phyloP scores from a whole-genome alignment of 2,329 filamentous ascomycete species.

The Septoria linicola region DNA sequence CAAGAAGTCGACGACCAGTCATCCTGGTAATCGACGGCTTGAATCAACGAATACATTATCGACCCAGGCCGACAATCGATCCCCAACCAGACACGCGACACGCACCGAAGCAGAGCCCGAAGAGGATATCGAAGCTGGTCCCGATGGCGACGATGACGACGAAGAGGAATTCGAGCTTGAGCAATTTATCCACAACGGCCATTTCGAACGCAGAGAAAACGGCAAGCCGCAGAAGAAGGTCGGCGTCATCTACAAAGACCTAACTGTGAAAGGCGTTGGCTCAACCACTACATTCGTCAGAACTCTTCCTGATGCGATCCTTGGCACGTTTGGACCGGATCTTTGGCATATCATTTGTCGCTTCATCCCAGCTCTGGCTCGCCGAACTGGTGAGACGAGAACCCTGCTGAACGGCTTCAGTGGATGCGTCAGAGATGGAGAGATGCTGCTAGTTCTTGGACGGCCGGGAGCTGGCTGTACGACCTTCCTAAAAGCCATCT shows the following conservation, averaged over 20 bases:
- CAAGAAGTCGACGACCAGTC: constrained; percentile 16
- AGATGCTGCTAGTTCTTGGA: constrained; percentile 73
- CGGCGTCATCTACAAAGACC: constrained; percentile 72
- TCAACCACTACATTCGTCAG: constrained; percentile 67
- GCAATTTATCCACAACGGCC: constrained; percentile 70
- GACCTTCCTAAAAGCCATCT: constrained; percentile 73
- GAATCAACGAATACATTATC: constrained; percentile 4
- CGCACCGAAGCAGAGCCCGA: constrained; percentile 11
- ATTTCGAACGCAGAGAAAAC: constrained; percentile 70
- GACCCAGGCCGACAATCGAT: constrained; percentile 20
- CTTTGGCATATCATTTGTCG: constrained; percentile 63
- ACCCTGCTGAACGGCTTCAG: constrained; percentile 66
- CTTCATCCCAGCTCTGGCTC: constrained; percentile 54
- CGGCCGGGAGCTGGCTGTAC: constrained; percentile 72
- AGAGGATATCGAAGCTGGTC: constrained; percentile 45
- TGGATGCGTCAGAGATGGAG: constrained; percentile 61
- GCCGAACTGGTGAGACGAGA: constrained; percentile 52
- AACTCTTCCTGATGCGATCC: constrained; percentile 69
- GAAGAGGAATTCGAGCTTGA: constrained; percentile 65
- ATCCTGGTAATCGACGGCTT: constrained; percentile 18
- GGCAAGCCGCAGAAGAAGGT: constrained; percentile 72
- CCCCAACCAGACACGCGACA: constrained; percentile 23
- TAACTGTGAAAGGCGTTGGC: constrained; percentile 71
- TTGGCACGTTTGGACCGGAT: constrained; percentile 79
- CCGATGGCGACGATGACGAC: constrained; percentile 44